Conservation (phyloP, 441 rosid genomes). For the Croton laevigatus region DNA sequence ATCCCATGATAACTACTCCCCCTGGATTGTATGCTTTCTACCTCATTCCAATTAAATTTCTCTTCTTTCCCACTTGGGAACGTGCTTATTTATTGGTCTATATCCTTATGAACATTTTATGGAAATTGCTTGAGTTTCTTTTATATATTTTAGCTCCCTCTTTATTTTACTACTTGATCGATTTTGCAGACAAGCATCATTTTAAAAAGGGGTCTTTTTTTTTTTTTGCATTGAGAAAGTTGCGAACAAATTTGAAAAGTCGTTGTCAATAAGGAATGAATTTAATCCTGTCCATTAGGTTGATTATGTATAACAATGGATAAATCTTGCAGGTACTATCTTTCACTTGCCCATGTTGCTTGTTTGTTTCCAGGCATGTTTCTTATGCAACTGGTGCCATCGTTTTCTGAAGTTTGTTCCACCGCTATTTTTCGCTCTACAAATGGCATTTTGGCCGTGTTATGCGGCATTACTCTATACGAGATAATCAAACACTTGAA, state of each 20-base stretch:
- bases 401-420: conserved; percentile 57
- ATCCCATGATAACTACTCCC: conserved; percentile 98
- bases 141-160: background rate
- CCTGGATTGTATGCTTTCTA: conserved; percentile 70
- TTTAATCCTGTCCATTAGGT: background rate
- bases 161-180: background rate
- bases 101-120: background rate
- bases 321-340: conserved; percentile 69
- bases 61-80: background rate
- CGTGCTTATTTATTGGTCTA: background rate
- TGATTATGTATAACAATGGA: background rate
- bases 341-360: conserved; percentile 79
- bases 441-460: conserved; percentile 62
- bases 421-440: conserved; percentile 55
- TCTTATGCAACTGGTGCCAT: conserved; percentile 27
- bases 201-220: background rate
- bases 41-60: background rate
- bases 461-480: conserved; percentile 64
- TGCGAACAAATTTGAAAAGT: background rate
- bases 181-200: background rate
- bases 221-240: background rate
- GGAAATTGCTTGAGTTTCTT: background rate
- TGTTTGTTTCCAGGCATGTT: conserved; percentile 65
- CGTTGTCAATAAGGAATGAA: background rate
- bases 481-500: conserved; percentile 64